phyloP scores from a whole-genome alignment of 2,329 filamentous ascomycete species.

The Aspergillus floridensis region DNA sequence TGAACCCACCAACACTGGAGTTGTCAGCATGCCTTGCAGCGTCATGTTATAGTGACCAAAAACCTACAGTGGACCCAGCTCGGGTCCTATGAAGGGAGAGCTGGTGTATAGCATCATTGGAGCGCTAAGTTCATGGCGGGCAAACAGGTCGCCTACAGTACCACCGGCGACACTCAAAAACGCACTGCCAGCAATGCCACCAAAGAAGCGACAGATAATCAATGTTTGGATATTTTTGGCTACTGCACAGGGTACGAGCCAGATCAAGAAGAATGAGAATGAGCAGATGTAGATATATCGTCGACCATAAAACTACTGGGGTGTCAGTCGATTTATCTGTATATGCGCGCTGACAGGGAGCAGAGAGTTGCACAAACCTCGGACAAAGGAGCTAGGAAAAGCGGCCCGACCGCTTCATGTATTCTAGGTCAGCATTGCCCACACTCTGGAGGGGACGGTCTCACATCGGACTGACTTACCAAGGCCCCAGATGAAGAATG shows the following conservation, averaged over 20 bases:
- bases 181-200: slow-evolving; percentile 48
- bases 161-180: slow-evolving; percentile 72
- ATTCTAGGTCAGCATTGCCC: slow-evolving; percentile 11
- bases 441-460: neutral
- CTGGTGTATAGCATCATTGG: slow-evolving; percentile 82
- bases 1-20: slow-evolving; percentile 67
- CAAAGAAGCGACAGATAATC: slow-evolving; percentile 72
- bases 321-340: slow-evolving; percentile 2
- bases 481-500: slow-evolving; percentile 78
- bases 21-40: slow-evolving; percentile 12
- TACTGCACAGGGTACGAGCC: slow-evolving; percentile 76
- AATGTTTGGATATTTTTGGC: slow-evolving; percentile 80
- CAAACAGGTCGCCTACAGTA: slow-evolving; percentile 79
- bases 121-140: slow-evolving; percentile 63
- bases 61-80: slow-evolving; percentile 53
- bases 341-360: neutral
- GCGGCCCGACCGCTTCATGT: slow-evolving; percentile 55
- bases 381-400: slow-evolving; percentile 62
- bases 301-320: slow-evolving; percentile 69
- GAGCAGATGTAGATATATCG: slow-evolving; percentile 75
- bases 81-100: slow-evolving; percentile 58
- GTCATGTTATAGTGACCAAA: neutral
- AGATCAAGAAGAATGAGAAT: slow-evolving; percentile 72
- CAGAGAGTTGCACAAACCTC: slow-evolving; percentile 41
- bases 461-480: slow-evolving; percentile 33